Evolutionary conservation across 2,329 filamentous ascomycete genomes (phyloP).

Genomic region (Aspergillus luchuensis): DNA sequence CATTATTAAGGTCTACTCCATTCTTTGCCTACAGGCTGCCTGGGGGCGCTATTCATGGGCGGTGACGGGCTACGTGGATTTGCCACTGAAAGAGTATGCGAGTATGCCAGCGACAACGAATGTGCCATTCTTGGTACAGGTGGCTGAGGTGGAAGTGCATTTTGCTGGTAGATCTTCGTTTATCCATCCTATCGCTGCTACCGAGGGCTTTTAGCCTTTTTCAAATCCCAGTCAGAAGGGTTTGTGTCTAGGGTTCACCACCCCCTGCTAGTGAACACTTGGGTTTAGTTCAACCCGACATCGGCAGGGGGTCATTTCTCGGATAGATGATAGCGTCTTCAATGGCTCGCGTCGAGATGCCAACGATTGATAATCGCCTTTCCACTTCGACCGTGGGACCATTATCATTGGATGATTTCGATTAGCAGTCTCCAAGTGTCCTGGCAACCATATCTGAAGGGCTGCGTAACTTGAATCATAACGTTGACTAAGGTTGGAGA

Average conservation of each 20-base stretch:
- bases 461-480: not conserved
- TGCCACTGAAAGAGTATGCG: not conserved
- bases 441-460: not conserved
- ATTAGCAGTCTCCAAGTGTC: not conserved
- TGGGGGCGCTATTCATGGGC: not conserved
- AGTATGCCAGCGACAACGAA: not conserved
- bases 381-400: not conserved
- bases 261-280: not conserved
- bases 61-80: constrained; percentile 2
- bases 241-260: constrained; percentile 5
- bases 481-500: not conserved
- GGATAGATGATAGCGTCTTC: constrained; percentile 4
- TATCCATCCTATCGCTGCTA: constrained; percentile 7
- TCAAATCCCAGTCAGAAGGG: not conserved
- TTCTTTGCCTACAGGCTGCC: not conserved
- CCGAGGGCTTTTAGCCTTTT: not conserved
- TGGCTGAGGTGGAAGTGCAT: not conserved
- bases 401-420: constrained; percentile 7
- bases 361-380: constrained; percentile 22
- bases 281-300: constrained; percentile 14
- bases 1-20: constrained; percentile 14
- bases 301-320: constrained; percentile 14
- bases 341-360: not conserved
- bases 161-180: constrained; percentile 7
- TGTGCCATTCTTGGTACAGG: not conserved